Percentiles rank a stretch among this genome's conserved stretches.
Conservation (phyloP, 345 rosid genomes). For the Melastoma malabathricum region DNA sequence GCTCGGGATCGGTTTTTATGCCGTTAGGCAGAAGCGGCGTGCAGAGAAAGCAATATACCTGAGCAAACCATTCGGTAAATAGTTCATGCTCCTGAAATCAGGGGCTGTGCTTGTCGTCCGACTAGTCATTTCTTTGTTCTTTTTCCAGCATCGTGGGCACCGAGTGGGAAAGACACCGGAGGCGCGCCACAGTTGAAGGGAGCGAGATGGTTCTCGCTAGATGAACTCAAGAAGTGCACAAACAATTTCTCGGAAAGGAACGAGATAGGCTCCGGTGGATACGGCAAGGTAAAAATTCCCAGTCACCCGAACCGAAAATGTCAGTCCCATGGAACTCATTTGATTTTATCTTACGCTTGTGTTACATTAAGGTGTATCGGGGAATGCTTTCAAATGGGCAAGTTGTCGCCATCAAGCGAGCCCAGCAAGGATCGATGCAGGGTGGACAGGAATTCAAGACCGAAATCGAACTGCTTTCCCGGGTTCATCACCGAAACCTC, state of each 20-base stretch:
- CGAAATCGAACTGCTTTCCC: conserved; percentile 82
- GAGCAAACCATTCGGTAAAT: conserved; percentile 79
- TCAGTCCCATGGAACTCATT: background rate
- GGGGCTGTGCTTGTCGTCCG: background rate
- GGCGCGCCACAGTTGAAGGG: conserved; percentile 91
- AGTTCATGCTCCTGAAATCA: background rate
- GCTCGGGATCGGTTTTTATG: conserved; percentile 52
- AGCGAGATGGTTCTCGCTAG: conserved; percentile 88
- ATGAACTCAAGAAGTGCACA: conserved; percentile 77
- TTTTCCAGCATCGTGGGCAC: conserved; percentile 74
- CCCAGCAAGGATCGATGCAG: conserved; percentile 87
- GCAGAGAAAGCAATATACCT: conserved; percentile 85
- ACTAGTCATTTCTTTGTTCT: too few relatives aligned
- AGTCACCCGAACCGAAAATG: background rate
- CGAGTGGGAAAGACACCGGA: conserved; percentile 75
- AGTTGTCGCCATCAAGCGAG: conserved; percentile 72
- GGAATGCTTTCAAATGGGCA: conserved; percentile 77
- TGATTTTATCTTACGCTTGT: background rate
- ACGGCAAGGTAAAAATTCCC: conserved; percentile 52
- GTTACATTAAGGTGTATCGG: conserved; percentile 53
- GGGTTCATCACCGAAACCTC: conserved; percentile 94
- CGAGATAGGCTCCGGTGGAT: conserved; percentile 91
- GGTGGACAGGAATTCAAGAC: conserved; percentile 92
- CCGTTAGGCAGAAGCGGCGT: conserved; percentile 80
- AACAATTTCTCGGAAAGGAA: conserved; percentile 54